phyloP scores from a whole-genome alignment of 257 asterid species.

The Rubia yunnanensis region DNA sequence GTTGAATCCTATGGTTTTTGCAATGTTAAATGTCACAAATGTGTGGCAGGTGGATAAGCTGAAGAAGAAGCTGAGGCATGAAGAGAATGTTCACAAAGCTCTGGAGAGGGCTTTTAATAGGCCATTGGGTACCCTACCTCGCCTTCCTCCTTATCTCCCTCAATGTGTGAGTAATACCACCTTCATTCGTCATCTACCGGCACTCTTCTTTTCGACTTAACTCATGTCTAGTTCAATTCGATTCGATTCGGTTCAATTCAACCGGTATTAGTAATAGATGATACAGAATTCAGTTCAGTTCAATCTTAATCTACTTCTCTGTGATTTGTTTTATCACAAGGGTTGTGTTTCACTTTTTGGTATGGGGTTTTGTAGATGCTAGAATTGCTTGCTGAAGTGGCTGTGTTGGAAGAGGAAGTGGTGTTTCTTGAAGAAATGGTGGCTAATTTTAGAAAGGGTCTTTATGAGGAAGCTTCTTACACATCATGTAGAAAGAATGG shows the following conservation, averaged over 20 bases:
- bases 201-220: too few species aligned
- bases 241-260: not conserved
- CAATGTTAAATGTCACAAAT: not conserved
- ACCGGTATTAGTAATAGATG: too few species aligned
- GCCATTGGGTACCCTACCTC: slow-evolving; percentile 85
- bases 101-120: slow-evolving; percentile 73
- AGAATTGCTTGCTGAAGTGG: slow-evolving; percentile 96
- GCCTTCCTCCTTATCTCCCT: slow-evolving; percentile 92
- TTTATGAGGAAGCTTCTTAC: slow-evolving; percentile 52
- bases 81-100: slow-evolving; percentile 86
- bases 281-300: too few species aligned
- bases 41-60: slow-evolving; percentile 69
- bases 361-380: slow-evolving; percentile 37
- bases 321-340: too few species aligned
- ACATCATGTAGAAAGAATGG: slow-evolving; percentile 35
- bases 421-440: slow-evolving; percentile 70
- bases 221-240: not conserved
- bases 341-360: not conserved
- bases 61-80: slow-evolving; percentile 74
- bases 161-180: slow-evolving; percentile 40
- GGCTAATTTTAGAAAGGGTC: slow-evolving; percentile 58
- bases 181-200: not conserved
- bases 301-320: too few species aligned
- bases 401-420: slow-evolving; percentile 90
- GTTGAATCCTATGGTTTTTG: not conserved